These are phyloP conservation scores for Erysiphe pulchra DNA, from an alignment of 2,329 filamentous ascomycete genomes.

Conservation along the genomic window DNA sequence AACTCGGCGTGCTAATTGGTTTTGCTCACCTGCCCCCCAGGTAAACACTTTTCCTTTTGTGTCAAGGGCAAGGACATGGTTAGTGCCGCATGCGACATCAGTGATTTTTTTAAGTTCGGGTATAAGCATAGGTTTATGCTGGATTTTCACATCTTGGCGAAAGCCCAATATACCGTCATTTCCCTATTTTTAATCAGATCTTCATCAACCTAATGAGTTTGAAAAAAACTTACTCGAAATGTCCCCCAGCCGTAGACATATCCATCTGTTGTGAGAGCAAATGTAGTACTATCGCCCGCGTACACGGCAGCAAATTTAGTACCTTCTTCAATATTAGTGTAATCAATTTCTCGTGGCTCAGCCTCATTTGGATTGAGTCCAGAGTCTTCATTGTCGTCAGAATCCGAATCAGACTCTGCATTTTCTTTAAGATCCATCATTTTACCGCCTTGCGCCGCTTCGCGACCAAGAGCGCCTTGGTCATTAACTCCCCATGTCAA, in stretches of 20 bases:
- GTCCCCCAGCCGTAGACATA: conserved; percentile 66
- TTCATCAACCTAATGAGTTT: background rate
- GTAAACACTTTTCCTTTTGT: conserved; percentile 31
- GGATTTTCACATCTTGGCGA: conserved; percentile 8
- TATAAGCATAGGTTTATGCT: conserved; percentile 21
- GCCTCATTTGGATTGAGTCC: conserved; percentile 49
- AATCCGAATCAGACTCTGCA: conserved; percentile 16
- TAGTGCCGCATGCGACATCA: conserved; percentile 26
- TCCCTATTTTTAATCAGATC: conserved; percentile 16
- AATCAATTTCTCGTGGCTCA: conserved; percentile 34
- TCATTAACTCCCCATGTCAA: conserved; percentile 78
- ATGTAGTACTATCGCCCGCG: conserved; percentile 50
- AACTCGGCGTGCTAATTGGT: conserved; percentile 31
- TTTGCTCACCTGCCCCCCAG: conserved; percentile 42
- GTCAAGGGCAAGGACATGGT: conserved; percentile 33
- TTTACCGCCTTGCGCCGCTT: conserved; percentile 43
- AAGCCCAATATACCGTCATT: conserved; percentile 39
- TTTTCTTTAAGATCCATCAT: conserved; percentile 29
- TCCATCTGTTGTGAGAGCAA: conserved; percentile 50
- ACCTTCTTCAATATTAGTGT: conserved; percentile 30
- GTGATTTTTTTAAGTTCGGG: conserved; percentile 29
- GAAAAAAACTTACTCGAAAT: conserved; percentile 31
- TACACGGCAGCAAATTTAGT: conserved; percentile 40
- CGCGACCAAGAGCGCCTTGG: conserved; percentile 52
- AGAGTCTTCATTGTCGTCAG: conserved; percentile 22